A percentile compares a stretch with the other conserved stretches of the same genome.
These are phyloP conservation scores for Closterium sp. DNA, from an alignment of 139 green algal species.

Conservation along the genomic window DNA sequence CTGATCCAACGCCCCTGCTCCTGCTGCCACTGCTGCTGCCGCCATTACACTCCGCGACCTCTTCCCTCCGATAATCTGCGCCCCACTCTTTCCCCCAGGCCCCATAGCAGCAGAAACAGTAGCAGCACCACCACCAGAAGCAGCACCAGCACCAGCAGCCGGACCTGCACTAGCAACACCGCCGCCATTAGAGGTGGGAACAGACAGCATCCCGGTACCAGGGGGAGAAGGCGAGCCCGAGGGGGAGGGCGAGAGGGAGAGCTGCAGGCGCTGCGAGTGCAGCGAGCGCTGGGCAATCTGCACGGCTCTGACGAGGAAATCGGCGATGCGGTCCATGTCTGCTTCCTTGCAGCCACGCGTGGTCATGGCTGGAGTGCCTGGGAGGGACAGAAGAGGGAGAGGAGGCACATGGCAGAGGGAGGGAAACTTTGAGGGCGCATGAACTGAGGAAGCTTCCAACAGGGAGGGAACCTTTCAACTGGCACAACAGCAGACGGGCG, in stretches of 20 bases:
- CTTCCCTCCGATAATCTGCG: not conserved
- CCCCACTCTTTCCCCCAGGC: not conserved
- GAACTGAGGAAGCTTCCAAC: not conserved
- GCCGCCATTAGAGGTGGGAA: not conserved
- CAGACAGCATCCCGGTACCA: not conserved
- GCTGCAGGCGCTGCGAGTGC: constrained; percentile 53
- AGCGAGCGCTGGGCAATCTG: constrained; percentile 73
- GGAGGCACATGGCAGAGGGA: not conserved
- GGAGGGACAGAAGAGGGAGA: not conserved
- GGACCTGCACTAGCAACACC: not conserved
- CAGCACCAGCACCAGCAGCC: not conserved
- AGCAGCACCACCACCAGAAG: not conserved
- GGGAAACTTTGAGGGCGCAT: not conserved
- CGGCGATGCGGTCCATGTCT: constrained; percentile 72
- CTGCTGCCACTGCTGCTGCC: not conserved
- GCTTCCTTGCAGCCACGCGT: constrained; percentile 66
- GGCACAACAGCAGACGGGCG: not conserved
- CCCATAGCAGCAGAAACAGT: not conserved
- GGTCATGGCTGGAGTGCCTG: constrained; percentile 78
- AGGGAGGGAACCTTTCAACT: not conserved
- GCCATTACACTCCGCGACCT: not conserved
- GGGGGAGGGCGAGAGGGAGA: not conserved
- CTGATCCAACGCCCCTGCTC: constrained; percentile 69
- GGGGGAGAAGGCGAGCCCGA: not conserved
- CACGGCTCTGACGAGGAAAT: constrained; percentile 68